Conservation (phyloP, 495 filamentous ascomycete genomes). For the Penicillium waksmanii region DNA sequence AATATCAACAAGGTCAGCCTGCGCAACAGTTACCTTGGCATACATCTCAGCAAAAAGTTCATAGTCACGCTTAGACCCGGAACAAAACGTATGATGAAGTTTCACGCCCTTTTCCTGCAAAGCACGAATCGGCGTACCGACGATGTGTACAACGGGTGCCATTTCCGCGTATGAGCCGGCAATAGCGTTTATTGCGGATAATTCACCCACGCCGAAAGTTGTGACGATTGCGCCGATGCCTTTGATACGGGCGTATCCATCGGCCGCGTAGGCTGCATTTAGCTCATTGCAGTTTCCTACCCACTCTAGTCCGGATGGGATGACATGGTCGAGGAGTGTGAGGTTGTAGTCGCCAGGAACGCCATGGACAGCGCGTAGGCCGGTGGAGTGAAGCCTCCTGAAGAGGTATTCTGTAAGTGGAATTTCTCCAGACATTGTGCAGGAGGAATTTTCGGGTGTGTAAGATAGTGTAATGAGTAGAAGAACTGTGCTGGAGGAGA, state of each 20-base stretch:
- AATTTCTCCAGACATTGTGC: conserved; percentile 4
- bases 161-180: conserved; percentile 71
- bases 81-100: conserved; percentile 16
- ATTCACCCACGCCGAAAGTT: conserved; percentile 76
- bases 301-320: conserved; percentile 63
- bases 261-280: conserved; percentile 76
- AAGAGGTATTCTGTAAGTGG: conserved; percentile 20
- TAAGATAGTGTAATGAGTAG: background rate
- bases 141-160: conserved; percentile 77
- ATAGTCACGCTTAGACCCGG: conserved; percentile 4
- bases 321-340: conserved; percentile 64
- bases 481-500: background rate
- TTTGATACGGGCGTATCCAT: conserved; percentile 73
- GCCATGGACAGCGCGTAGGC: conserved; percentile 11
- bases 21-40: conserved; percentile 37
- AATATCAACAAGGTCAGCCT: conserved; percentile 34
- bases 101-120: background rate
- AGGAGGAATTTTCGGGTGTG: background rate
- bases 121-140: conserved; percentile 50
- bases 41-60: conserved; percentile 17
- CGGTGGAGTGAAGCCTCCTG: conserved; percentile 10
- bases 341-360: conserved; percentile 71
- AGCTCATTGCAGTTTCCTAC: conserved; percentile 77
- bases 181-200: conserved; percentile 70
- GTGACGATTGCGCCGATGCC: conserved; percentile 72